A percentile compares a stretch with the other conserved stretches of the same genome.
phyloP scores from a whole-genome alignment of 352 stramenopile genomes.

The Pythium apleroticum region DNA sequence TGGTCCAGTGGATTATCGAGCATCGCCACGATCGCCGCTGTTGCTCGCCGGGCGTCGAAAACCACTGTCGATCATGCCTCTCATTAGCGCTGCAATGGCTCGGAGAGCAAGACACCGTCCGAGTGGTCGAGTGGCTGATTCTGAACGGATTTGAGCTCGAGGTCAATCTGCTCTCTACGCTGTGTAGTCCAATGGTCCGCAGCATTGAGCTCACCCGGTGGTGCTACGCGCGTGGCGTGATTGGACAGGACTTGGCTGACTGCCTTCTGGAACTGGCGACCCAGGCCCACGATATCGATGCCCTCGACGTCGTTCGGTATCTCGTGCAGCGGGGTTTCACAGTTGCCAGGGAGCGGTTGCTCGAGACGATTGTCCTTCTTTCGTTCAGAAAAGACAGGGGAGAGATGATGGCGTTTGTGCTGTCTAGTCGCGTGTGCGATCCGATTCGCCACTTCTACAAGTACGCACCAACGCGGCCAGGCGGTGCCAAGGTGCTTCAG shows the following conservation, averaged over 20 bases:
- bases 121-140: background rate
- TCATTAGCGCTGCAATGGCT: background rate
- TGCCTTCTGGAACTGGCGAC: no score
- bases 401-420: background rate
- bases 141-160: no score
- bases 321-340: no score
- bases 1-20: conserved; percentile 14
- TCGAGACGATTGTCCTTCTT: no score
- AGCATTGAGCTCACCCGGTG: no score
- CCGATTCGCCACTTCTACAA: background rate
- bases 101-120: background rate
- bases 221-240: no score
- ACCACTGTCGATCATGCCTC: background rate
- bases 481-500: background rate
- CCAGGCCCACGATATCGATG: no score
- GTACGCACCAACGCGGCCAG: background rate
- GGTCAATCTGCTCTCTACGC: no score
- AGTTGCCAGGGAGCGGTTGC: no score
- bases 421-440: background rate
- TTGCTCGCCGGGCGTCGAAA: conserved; percentile 2
- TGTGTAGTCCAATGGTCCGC: no score
- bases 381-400: background rate
- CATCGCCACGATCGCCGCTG: conserved; percentile 2
- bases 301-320: no score
- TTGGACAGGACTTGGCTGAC: no score